phyloP scores from a whole-genome alignment of 257 asterid genomes.

The Misopates orontium region DNA sequence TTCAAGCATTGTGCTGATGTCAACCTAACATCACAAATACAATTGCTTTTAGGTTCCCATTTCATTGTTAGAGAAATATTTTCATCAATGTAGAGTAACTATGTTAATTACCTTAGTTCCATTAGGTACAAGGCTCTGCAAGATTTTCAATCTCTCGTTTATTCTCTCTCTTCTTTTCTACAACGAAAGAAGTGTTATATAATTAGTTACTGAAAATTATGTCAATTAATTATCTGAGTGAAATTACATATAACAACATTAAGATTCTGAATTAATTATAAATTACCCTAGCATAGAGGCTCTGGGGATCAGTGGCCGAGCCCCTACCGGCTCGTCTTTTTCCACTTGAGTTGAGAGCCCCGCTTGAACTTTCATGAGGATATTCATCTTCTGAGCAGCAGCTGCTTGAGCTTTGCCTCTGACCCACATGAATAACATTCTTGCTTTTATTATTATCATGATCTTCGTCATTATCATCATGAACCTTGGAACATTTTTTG shows the following conservation, averaged over 20 bases:
- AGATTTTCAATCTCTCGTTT: slow-evolving; percentile 48
- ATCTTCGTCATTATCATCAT: slow-evolving; percentile 24
- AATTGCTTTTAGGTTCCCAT: slow-evolving; percentile 5
- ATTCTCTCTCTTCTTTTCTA: slow-evolving; percentile 57
- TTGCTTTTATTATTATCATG: slow-evolving; percentile 18
- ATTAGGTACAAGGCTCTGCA: slow-evolving; percentile 52
- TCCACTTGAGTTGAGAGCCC: slow-evolving; percentile 24
- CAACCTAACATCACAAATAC: slow-evolving; percentile 38
- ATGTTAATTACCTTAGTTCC: slow-evolving; percentile 46
- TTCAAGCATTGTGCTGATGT: slow-evolving; percentile 65
- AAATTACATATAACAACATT: too few relatives aligned
- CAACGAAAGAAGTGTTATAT: background rate
- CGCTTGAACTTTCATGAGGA: slow-evolving; percentile 23
- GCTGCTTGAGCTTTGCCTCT: slow-evolving; percentile 34
- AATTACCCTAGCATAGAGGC: slow-evolving; percentile 60
- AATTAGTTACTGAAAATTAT: too few relatives aligned
- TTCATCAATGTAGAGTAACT: background rate
- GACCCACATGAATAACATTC: slow-evolving; percentile 3
- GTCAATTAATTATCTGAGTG: too few relatives aligned
- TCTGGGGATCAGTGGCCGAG: slow-evolving; percentile 63
- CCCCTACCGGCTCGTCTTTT: slow-evolving; percentile 44
- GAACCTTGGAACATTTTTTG: slow-evolving; percentile 41
- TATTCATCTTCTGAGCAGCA: slow-evolving; percentile 45
- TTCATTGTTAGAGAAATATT: background rate
- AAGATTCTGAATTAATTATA: background rate